These are phyloP conservation scores for Schizophyllum commune DNA, from an alignment of 1,284 basidiomycete genomes.

Conservation along the genomic window DNA sequence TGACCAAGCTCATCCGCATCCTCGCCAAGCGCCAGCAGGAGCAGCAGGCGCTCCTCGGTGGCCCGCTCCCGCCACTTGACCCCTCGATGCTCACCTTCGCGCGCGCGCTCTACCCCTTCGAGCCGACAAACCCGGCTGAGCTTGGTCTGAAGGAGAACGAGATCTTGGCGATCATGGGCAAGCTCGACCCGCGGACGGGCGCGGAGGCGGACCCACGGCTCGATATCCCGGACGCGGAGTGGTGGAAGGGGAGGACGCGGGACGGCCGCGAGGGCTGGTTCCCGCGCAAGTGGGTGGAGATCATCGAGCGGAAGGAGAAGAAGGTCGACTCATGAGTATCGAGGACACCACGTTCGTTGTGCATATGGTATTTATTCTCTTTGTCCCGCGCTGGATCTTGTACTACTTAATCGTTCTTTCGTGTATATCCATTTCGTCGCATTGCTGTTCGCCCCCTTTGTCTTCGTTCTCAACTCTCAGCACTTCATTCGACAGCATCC, in stretches of 20 bases:
- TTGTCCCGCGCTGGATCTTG: not conserved
- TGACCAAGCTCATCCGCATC: constrained; percentile 83
- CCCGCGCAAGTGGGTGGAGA: constrained; percentile 84
- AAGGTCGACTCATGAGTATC: constrained; percentile 24
- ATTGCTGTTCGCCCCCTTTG: not conserved
- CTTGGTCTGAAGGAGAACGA: constrained; percentile 83
- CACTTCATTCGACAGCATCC: no score
- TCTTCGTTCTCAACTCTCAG: no score
- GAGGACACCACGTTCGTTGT: not conserved
- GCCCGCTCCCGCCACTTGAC: constrained; percentile 53
- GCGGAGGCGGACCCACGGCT: constrained; percentile 65
- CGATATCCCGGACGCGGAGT: constrained; percentile 68
- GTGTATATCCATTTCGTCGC: no score
- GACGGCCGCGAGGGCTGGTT: constrained; percentile 97
- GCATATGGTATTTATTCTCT: not conserved
- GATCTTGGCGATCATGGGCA: constrained; percentile 90
- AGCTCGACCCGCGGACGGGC: constrained; percentile 65
- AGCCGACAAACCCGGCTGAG: constrained; percentile 69
- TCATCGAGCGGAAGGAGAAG: constrained; percentile 48
- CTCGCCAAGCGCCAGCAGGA: constrained; percentile 63
- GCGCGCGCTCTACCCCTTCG: constrained; percentile 78
- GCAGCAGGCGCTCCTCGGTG: constrained; percentile 24
- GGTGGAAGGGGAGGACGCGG: constrained; percentile 94
- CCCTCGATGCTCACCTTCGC: constrained; percentile 81
- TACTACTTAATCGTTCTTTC: not conserved